These are phyloP conservation scores for Fusarium marasasianum DNA, from an alignment of 2,329 filamentous ascomycete species.

Conservation along the genomic window DNA sequence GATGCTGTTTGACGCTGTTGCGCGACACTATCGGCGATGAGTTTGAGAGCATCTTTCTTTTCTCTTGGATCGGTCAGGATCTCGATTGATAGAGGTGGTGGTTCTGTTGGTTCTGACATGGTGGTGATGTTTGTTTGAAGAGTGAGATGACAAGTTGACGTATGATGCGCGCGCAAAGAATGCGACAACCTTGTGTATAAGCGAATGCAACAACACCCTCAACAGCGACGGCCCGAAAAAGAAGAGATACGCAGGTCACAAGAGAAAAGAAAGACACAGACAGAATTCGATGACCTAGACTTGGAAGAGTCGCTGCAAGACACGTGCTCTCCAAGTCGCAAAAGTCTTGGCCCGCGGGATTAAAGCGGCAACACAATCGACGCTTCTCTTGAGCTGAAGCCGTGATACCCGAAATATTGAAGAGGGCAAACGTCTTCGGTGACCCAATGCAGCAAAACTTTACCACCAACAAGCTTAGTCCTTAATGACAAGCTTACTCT, in stretches of 20 bases:
- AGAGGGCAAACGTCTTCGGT: constrained; percentile 22
- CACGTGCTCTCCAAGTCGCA: neutral
- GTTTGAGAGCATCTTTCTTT: constrained; percentile 72
- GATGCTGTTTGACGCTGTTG: constrained; percentile 80
- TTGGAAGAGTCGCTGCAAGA: neutral
- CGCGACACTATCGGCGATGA: constrained; percentile 83
- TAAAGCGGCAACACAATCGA: constrained; percentile 17
- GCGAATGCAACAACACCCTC: neutral
- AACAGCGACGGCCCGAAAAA: neutral
- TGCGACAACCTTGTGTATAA: neutral
- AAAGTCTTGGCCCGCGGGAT: constrained; percentile 16
- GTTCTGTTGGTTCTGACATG: constrained; percentile 42
- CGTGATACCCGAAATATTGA: constrained; percentile 29
- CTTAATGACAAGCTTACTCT: constrained; percentile 17
- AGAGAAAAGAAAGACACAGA: neutral
- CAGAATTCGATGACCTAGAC: neutral
- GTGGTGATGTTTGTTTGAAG: neutral
- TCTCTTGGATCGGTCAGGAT: constrained; percentile 63
- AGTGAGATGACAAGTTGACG: neutral
- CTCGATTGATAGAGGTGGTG: constrained; percentile 71
- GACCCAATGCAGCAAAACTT: constrained; percentile 30
- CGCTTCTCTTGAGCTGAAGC: constrained; percentile 10
- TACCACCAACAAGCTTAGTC: constrained; percentile 28
- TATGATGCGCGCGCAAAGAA: neutral
- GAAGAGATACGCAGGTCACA: neutral